These are phyloP conservation scores for Amylostereum areolatum DNA, from an alignment of 1,284 basidiomycete species.

Conservation along the genomic window DNA sequence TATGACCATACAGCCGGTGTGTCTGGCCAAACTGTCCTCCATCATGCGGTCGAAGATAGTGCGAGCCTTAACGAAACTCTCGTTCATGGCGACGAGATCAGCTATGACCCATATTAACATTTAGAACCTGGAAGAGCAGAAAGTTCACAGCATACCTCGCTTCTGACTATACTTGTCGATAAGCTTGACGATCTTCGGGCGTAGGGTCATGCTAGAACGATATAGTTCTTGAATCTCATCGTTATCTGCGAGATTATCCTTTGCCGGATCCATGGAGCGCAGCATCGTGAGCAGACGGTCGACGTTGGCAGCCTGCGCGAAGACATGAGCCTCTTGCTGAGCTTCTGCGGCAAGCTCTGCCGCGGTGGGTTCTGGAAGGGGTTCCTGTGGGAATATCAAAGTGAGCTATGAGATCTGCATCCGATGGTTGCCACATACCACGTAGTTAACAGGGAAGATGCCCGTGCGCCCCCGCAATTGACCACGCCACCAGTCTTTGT, in stretches of 20 bases:
- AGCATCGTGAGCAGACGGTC: slow-evolving; percentile 84
- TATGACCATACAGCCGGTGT: slow-evolving; percentile 46
- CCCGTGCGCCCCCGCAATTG: slow-evolving; percentile 90
- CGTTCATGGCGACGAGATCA: slow-evolving; percentile 86
- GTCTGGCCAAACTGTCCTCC: slow-evolving; percentile 80
- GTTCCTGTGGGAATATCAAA: slow-evolving; percentile 51
- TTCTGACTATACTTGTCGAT: slow-evolving; percentile 99
- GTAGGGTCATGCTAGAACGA: slow-evolving; percentile 79
- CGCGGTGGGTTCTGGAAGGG: slow-evolving; percentile 81
- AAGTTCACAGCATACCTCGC: slow-evolving; percentile 44
- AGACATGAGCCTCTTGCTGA: slow-evolving; percentile 86
- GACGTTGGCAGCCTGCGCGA: slow-evolving; percentile 80
- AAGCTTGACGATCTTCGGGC: slow-evolving; percentile 93
- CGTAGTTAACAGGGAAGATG: slow-evolving; percentile 98
- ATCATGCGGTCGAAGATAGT: slow-evolving; percentile 87
- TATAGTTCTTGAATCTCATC: slow-evolving; percentile 97
- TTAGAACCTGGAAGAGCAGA: neutral
- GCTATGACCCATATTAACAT: slow-evolving; percentile 35
- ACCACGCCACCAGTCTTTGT: slow-evolving; percentile 98
- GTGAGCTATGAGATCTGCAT: slow-evolving; percentile 4
- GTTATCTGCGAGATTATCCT: slow-evolving; percentile 87
- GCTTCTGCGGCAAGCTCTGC: slow-evolving; percentile 79
- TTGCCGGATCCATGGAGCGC: slow-evolving; percentile 67
- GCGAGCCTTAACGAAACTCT: slow-evolving; percentile 79
- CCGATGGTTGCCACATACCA: slow-evolving; percentile 45